Conservation (phyloP, 495 filamentous ascomycete species). For the Staphylotrichum tortipilum region DNA sequence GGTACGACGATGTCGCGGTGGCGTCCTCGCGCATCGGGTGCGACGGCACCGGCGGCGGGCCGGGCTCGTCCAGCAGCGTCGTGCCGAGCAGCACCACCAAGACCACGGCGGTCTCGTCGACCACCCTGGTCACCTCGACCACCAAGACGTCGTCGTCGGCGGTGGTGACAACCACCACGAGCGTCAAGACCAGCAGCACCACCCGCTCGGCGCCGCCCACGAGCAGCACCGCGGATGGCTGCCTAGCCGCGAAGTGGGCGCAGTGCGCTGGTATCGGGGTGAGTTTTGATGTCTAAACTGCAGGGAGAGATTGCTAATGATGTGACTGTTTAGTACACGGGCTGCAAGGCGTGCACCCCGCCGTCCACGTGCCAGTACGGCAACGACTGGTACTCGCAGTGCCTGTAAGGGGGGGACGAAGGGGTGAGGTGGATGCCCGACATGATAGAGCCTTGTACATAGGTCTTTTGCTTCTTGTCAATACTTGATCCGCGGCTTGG, state of each 20-base stretch:
- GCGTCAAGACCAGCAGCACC: no score
- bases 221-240: neutral
- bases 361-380: neutral
- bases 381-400: neutral
- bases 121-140: neutral
- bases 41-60: neutral
- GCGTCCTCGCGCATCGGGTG: conserved; percentile 42
- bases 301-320: neutral
- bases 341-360: neutral
- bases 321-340: neutral
- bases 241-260: neutral
- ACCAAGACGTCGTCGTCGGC: neutral
- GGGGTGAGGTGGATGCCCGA: no score
- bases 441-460: no score
- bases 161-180: no score
- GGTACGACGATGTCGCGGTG: conserved; percentile 49
- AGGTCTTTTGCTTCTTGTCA: no score
- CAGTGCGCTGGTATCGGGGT: neutral
- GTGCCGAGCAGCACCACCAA: neutral
- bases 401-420: neutral
- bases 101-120: neutral
- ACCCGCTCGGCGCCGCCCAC: neutral
- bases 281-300: neutral
- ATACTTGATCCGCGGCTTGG: no score
- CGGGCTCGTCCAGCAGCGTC: no score